Evolutionary conservation across 2,329 filamentous ascomycete species (phyloP).

Genomic region (Phaeophleospora eucalypticola): DNA sequence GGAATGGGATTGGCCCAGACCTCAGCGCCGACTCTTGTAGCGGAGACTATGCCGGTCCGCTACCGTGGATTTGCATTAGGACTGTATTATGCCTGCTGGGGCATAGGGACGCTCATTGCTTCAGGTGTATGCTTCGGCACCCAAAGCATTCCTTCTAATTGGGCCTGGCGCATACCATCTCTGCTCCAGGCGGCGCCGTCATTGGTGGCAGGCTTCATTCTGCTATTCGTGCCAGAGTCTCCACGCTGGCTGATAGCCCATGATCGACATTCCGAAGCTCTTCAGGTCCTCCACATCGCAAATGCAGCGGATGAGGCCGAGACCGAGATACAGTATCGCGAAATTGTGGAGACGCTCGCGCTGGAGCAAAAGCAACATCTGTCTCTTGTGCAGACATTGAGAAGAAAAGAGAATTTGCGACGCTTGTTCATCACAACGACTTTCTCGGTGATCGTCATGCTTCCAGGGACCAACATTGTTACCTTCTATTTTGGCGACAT

Average conservation of each 20-base stretch:
- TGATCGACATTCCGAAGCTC: neutral
- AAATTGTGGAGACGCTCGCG: constrained; percentile 5
- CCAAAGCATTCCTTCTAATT: neutral
- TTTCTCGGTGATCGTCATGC: constrained; percentile 4
- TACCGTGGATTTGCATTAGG: constrained; percentile 4
- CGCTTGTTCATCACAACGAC: constrained; percentile 2
- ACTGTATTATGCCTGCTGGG: constrained; percentile 6
- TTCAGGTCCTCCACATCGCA: constrained; percentile 1
- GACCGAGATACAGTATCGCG: constrained; percentile 3
- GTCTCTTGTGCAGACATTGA: neutral
- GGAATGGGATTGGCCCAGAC: constrained; percentile 5
- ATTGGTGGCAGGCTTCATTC: neutral
- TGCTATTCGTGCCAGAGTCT: neutral
- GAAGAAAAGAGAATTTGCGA: neutral
- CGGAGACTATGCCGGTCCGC: constrained; percentile 2
- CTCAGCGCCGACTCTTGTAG: constrained; percentile 1
- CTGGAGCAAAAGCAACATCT: constrained; percentile 3
- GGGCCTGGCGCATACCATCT: neutral
- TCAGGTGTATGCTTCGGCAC: neutral
- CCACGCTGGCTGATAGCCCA: neutral
- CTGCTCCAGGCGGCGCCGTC: neutral
- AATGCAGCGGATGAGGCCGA: constrained; percentile 1
- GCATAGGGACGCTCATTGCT: constrained; percentile 1
- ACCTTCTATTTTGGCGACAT: constrained; percentile 7
- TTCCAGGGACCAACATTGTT: constrained; percentile 4